phyloP scores from a whole-genome alignment of 495 filamentous ascomycete genomes.

The Aspergillus incahuasiensis region DNA sequence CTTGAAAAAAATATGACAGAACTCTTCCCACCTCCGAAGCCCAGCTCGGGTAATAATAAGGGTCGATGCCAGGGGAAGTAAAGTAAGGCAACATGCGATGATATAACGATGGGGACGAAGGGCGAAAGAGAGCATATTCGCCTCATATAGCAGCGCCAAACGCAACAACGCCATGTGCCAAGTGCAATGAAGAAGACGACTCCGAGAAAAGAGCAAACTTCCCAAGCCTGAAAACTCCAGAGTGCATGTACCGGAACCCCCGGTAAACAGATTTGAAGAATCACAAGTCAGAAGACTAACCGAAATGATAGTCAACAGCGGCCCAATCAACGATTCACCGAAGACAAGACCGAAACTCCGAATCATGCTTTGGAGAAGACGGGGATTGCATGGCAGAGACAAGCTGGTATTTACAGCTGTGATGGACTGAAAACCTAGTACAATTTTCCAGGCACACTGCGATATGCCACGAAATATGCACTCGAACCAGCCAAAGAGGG shows the following conservation, averaged over 20 bases:
- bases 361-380: slow-evolving; percentile 2
- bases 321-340: not conserved
- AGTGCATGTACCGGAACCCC: not conserved
- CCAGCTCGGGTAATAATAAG: not conserved
- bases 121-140: not conserved
- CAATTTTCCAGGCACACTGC: not conserved
- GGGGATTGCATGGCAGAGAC: not conserved
- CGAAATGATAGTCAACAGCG: not conserved
- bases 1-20: not conserved
- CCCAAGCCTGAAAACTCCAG: not conserved
- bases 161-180: not conserved
- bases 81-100: not conserved
- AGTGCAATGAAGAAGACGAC: not conserved
- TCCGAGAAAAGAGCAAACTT: not conserved
- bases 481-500: not conserved
- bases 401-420: slow-evolving; percentile 2
- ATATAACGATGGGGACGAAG: not conserved
- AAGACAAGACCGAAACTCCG: slow-evolving; percentile 3
- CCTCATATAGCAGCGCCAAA: not conserved
- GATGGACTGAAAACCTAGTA: not conserved
- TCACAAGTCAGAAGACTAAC: not conserved
- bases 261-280: not conserved
- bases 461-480: not conserved
- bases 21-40: not conserved
- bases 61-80: not conserved